A percentile compares a stretch with the other conserved stretches of the same genome.
These are phyloP conservation scores for Ophiostoma populinum DNA, from an alignment of 2,329 filamentous ascomycete genomes.

Conservation along the genomic window DNA sequence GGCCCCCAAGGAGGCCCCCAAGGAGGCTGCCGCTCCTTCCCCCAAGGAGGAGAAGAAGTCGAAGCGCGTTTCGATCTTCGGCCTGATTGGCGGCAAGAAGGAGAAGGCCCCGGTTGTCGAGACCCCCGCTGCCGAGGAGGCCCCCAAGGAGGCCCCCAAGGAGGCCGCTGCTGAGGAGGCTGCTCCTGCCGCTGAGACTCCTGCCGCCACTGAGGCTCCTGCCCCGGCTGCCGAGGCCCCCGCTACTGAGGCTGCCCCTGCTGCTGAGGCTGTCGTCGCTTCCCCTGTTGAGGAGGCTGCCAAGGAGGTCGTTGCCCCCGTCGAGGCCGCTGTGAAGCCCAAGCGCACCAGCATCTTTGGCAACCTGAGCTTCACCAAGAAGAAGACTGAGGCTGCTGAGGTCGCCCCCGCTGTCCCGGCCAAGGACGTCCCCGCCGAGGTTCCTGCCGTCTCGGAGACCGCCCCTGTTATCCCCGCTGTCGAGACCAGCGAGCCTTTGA, in stretches of 20 bases:
- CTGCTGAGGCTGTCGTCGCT: conserved; percentile 21
- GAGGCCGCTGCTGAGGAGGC: conserved; percentile 20
- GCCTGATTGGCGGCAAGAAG: conserved; percentile 34
- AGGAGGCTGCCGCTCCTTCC: conserved; percentile 16
- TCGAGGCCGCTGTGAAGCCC: conserved; percentile 21
- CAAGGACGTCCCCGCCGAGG: conserved; percentile 25
- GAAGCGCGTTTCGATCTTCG: conserved; percentile 50
- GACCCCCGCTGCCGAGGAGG: conserved; percentile 14
- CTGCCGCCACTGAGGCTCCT: conserved; percentile 17
- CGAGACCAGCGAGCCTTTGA: conserved; percentile 37
- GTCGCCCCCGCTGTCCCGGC: conserved; percentile 22
- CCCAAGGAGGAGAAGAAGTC: conserved; percentile 31
- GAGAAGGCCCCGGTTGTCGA: conserved; percentile 28
- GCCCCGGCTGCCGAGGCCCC: conserved; percentile 14
- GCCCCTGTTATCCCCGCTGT: conserved; percentile 43
- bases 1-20: conserved; percentile 16
- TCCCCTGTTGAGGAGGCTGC: conserved; percentile 17
- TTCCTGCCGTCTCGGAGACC: conserved; percentile 28
- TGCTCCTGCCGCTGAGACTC: conserved; percentile 14
- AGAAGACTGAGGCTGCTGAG: conserved; percentile 33
- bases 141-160: conserved; percentile 15
- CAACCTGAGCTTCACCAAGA: conserved; percentile 39
- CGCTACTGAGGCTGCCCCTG: conserved; percentile 18
- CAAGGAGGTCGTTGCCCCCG: conserved; percentile 17
- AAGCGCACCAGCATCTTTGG: conserved; percentile 36